phyloP scores from a whole-genome alignment of 1,139 yeast species.

The Geotrichum carabidarum region DNA sequence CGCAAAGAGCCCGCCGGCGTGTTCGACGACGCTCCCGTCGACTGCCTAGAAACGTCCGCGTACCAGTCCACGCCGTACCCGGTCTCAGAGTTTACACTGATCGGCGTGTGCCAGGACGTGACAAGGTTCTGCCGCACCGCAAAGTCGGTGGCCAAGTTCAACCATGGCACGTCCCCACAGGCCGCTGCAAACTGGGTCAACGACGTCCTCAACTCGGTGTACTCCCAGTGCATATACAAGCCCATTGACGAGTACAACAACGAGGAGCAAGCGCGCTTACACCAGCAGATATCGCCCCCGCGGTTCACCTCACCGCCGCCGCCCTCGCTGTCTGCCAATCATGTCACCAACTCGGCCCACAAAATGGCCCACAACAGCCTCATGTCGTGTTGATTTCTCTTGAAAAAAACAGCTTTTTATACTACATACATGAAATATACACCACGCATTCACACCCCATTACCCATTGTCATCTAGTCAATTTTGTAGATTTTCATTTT shows the following conservation, averaged over 20 bases:
- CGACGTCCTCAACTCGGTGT: constrained; percentile 7
- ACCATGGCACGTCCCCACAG: background rate
- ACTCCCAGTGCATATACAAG: background rate
- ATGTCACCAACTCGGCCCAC: too few relatives aligned
- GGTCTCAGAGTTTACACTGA: background rate
- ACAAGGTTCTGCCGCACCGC: constrained; percentile 3
- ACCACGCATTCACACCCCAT: too few relatives aligned
- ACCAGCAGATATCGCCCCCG: background rate
- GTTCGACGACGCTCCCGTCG: background rate
- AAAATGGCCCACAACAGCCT: too few relatives aligned
- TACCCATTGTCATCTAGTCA: too few relatives aligned
- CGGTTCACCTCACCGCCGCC: too few relatives aligned
- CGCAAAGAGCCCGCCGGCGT: background rate
- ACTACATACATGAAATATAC: too few relatives aligned
- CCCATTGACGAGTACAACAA: background rate
- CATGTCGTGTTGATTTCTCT: too few relatives aligned
- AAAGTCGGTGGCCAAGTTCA: background rate
- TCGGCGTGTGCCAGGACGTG: constrained; percentile 6
- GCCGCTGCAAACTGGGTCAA: constrained; percentile 4
- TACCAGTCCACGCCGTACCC: constrained; percentile 2
- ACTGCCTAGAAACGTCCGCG: background rate
- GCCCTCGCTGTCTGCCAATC: too few relatives aligned
- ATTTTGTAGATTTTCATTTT: too few relatives aligned
- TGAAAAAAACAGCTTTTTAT: too few relatives aligned
- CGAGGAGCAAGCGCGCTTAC: background rate